These are phyloP conservation scores for Fusarium circinatum DNA, from an alignment of 2,329 filamentous ascomycete genomes.

Conservation along the genomic window DNA sequence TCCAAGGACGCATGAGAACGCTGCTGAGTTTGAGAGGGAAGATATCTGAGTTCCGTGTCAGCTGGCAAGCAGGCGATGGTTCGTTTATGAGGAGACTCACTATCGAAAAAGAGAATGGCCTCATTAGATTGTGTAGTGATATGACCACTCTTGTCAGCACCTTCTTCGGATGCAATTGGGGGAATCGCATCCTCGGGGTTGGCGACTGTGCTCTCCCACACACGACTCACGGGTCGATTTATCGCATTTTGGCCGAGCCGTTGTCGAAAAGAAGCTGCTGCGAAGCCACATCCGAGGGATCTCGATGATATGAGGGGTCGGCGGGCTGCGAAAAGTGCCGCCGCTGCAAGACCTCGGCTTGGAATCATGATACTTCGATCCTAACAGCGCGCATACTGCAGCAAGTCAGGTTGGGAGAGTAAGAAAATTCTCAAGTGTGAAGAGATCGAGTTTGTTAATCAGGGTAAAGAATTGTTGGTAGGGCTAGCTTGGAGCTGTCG, in stretches of 20 bases:
- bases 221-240: conserved; percentile 20
- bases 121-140: conserved; percentile 82
- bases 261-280: conserved; percentile 25
- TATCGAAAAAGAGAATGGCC: conserved; percentile 89
- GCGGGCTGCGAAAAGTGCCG: conserved; percentile 39
- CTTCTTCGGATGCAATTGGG: conserved; percentile 43
- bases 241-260: conserved; percentile 2
- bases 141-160: conserved; percentile 79
- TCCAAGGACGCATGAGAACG: conserved; percentile 59
- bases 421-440: not conserved
- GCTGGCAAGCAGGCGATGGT: not conserved
- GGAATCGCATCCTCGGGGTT: conserved; percentile 23
- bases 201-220: conserved; percentile 42
- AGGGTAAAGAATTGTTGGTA: not conserved
- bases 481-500: conserved; percentile 13
- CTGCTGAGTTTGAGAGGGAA: conserved; percentile 79
- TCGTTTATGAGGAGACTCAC: conserved; percentile 57
- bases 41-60: conserved; percentile 66
- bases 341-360: conserved; percentile 39
- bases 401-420: not conserved
- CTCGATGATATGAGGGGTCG: conserved; percentile 31
- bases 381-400: conserved; percentile 21
- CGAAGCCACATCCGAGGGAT: conserved; percentile 11
- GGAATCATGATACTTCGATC: conserved; percentile 43
- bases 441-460: not conserved